A percentile compares a stretch with the other conserved stretches of the same genome.
These are phyloP conservation scores for Cryphonectria parasitica DNA, from an alignment of 2,329 filamentous ascomycete genomes.

Conservation along the genomic window DNA sequence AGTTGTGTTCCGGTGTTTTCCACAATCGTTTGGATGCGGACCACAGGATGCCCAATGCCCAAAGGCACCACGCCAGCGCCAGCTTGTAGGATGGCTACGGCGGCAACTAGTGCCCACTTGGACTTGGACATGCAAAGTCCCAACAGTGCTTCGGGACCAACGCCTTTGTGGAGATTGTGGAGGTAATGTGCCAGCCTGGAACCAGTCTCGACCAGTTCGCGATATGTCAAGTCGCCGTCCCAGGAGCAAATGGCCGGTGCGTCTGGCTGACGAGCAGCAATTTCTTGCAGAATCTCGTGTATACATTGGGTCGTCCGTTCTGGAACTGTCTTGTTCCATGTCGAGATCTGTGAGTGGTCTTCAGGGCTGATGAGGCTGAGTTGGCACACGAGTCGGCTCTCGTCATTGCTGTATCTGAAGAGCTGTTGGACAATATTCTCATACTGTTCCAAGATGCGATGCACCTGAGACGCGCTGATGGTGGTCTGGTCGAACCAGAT, in stretches of 20 bases:
- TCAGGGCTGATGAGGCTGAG: not conserved
- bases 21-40: conserved; percentile 42
- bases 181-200: not conserved
- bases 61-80: conserved; percentile 39
- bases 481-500: not conserved
- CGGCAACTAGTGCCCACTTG: conserved; percentile 37
- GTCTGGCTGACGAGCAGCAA: conserved; percentile 11
- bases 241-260: conserved; percentile 36
- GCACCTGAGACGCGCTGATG: not conserved
- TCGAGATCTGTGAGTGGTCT: not conserved
- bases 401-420: not conserved
- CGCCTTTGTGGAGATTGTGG: not conserved
- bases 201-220: conserved; percentile 33
- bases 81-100: conserved; percentile 41
- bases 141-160: conserved; percentile 38
- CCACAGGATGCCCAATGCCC: conserved; percentile 42
- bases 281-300: conserved; percentile 14
- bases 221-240: conserved; percentile 38
- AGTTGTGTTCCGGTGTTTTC: conserved; percentile 34
- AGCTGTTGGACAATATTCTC: conserved; percentile 15
- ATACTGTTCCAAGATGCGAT: not conserved
- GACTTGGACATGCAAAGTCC: conserved; percentile 43
- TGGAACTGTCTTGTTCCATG: conserved; percentile 6
- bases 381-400: not conserved
- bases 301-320: not conserved